Base-by-base conservation (phyloP, 805 yeast species). In the Teunomyces gatunensis region DNA sequence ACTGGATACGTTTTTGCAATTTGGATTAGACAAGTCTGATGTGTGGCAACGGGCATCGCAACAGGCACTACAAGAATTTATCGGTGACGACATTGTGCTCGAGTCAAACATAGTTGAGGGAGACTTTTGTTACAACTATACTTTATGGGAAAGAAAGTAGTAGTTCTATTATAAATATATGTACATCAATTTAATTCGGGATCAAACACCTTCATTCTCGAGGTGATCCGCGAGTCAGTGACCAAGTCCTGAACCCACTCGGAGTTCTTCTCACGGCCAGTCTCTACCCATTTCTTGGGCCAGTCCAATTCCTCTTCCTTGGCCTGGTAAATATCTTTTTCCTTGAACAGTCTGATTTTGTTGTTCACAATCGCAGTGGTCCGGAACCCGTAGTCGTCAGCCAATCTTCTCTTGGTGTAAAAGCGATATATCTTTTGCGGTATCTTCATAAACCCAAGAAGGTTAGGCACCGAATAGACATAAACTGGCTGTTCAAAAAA, bases 181-280 rank as follows among this genome's bases (percentile, higher is more conserved):
- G 35, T 20, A 41, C 35, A 41, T 29, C 23, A 35, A 18, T 30
- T 28, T n/a, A 32, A 35, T 44, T 46, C 46, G 28, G 46, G 49
- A 29, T 69, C 74, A 54, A 57, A 83, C 6, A 81, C 81, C 52
- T 73, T 69, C 64, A 89, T 61, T 46, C 80, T 66, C 20, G 67
- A 61, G 9, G 77, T 64, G 13, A 92, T 80, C 50, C 96, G 72
- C 6, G 79, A 81, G 60, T 92, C 98, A 25, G 80, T 80, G 6
- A 61, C 71, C 41, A 91, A 69, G 23, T 85, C 91, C 59, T 83
- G 82, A 47, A 85, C 82, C 99, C 99, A 92, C 63, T 92, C 97
- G 53, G 96, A 85, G 35, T 79, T 70, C 54, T 81, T 85, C 45
- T 81, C 86, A 41, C 66, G 62, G n/a, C 96, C 96, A 49, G 75